Conservation (phyloP, 352 stramenopile genomes). For the Pythium brachiatum region DNA sequence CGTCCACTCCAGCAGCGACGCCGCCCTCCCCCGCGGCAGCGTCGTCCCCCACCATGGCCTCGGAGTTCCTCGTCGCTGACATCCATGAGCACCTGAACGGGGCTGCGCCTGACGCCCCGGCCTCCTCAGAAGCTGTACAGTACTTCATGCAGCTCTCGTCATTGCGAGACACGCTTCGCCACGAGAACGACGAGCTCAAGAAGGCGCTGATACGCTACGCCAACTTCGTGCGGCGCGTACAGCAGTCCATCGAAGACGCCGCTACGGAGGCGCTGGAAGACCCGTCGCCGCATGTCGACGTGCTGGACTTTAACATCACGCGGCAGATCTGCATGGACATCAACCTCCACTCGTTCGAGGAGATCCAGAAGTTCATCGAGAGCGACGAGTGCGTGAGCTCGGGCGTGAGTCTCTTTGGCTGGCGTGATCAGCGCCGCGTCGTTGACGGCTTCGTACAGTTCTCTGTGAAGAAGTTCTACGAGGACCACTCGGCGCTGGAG, state of each 20-base stretch:
- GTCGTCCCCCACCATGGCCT: slow-evolving; percentile 13
- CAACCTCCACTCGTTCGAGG: slow-evolving; percentile 31
- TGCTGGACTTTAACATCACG: slow-evolving; percentile 30
- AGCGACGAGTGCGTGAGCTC: slow-evolving; percentile 43
- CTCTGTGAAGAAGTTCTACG: slow-evolving; percentile 51
- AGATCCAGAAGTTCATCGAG: slow-evolving; percentile 42
- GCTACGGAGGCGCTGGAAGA: slow-evolving; percentile 23
- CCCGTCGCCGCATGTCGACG: slow-evolving; percentile 19
- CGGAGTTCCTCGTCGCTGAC: slow-evolving; percentile 13
- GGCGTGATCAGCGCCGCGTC: slow-evolving; percentile 43
- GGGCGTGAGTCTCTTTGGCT: slow-evolving; percentile 49
- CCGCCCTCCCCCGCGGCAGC: neutral
- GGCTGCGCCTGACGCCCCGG: slow-evolving; percentile 4
- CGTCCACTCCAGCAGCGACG: neutral
- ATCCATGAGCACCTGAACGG: slow-evolving; percentile 13
- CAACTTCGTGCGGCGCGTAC: slow-evolving; percentile 40
- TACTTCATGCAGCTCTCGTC: slow-evolving; percentile 51
- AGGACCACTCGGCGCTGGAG: slow-evolving; percentile 24
- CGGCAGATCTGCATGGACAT: slow-evolving; percentile 44
- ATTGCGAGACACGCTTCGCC: slow-evolving; percentile 45
- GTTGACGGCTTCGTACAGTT: slow-evolving; percentile 46
- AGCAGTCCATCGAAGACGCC: slow-evolving; percentile 34
- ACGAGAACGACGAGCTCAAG: slow-evolving; percentile 51
- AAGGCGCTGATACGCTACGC: slow-evolving; percentile 37
- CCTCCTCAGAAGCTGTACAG: slow-evolving; percentile 23